Evolutionary conservation across 305 asterid species (phyloP).

Genomic region (Fraxinus velutina): DNA sequence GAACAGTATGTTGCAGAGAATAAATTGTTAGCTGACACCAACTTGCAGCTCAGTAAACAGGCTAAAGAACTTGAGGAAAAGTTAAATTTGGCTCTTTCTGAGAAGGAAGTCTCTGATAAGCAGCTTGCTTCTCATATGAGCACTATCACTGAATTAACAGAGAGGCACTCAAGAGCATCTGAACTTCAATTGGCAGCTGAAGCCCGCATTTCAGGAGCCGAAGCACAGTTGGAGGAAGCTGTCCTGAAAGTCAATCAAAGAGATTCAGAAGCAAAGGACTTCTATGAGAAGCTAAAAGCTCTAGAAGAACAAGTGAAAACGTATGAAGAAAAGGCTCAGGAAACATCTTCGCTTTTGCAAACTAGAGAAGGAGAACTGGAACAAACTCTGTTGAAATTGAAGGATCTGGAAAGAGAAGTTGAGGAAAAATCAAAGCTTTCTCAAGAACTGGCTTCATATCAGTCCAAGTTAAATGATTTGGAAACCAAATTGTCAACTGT

Average conservation of each 20-base stretch:
- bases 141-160: conserved; percentile 63
- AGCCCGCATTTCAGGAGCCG: conserved; percentile 53
- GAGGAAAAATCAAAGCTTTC: conserved; percentile 54
- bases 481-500: conserved; percentile 39
- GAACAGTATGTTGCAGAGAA: conserved; percentile 54
- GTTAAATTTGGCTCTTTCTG: conserved; percentile 38
- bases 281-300: conserved; percentile 49
- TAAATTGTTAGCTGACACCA: conserved; percentile 49
- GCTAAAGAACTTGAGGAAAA: conserved; percentile 58
- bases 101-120: conserved; percentile 47
- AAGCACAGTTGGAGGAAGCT: conserved; percentile 62
- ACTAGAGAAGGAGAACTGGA: conserved; percentile 50
- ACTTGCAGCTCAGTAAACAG: conserved; percentile 48
- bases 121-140: conserved; percentile 56
- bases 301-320: conserved; percentile 53
- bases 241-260: conserved; percentile 40
- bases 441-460: conserved; percentile 49
- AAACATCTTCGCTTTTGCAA: conserved; percentile 41
- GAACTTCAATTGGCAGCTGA: conserved; percentile 59
- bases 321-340: conserved; percentile 51
- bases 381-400: conserved; percentile 36
- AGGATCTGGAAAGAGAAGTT: conserved; percentile 49
- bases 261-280: conserved; percentile 69
- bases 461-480: conserved; percentile 49
- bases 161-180: conserved; percentile 55